Base-by-base conservation (phyloP, 306 rosid genomes). In the Trichosanthes truncata region DNA sequence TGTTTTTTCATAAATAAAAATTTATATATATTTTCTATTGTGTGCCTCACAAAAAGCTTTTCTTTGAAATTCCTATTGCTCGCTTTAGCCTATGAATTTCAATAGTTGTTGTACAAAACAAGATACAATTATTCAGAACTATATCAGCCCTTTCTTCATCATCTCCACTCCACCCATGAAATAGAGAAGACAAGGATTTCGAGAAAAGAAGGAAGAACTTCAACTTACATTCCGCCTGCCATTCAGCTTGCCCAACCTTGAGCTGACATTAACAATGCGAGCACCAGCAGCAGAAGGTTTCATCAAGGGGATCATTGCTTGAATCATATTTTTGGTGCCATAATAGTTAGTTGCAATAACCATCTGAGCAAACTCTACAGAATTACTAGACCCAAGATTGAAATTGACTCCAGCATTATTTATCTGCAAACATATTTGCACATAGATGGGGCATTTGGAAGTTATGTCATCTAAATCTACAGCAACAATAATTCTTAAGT, bases 381-480 rank as follows among this genome's bases (percentile, higher is more conserved):
- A 87, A 80, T 94, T 92, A 40, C 90, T 87, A 78, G 83, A 82
- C 68, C 98, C 98, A 61, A 87, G 80, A 86, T 92, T 94, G 91
- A 90, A 94, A 83, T 94, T 92, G 63, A 94, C 91, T 48, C 94
- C 97, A 3, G 98, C 97, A 66, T 94, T 94, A 48, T 94, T 94
- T 43, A 94, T 86, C 97, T 92, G 91, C 85, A 88, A 5, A 51
- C 55, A 25, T 3, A 51, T 7, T 43, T 36, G 69, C 43, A 23
- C 3, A 7, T 72, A 46, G 25, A 45, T 72, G 33, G 57, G 53
- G 26, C 59, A 73, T 73, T 48, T 73, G 6, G 10, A 73, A 46
- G 43, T 73, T 73, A 48, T 61, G 13, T 38, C 69, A 40, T 13
- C 78, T 26, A 74, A 76, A 29, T 77, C 31, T 35, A 13, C 53